Base-by-base conservation (phyloP, 345 rosid genomes). In the Laguncularia racemosa region DNA sequence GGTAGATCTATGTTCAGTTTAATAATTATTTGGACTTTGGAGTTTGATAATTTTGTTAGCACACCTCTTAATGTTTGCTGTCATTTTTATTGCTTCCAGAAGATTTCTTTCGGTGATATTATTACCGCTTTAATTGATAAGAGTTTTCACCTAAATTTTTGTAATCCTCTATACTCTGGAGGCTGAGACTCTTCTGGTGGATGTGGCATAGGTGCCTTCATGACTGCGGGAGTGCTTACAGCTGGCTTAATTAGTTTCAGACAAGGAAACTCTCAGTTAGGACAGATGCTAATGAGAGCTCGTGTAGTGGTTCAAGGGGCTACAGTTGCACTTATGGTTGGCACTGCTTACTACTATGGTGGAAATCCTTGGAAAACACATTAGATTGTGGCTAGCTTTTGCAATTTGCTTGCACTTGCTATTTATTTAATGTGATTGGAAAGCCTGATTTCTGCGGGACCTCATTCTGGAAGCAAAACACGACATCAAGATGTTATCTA, bases 151-250 rank as follows among this genome's bases (percentile, higher is more conserved):
- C 40, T 33, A 33, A 33, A 33, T 33, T 33, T 33, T 7, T 33
- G 0, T 2, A 10, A 33, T 33, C 9, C 40, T 33, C 1, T 33
- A 33, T 38, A 58, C 14, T n/a, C 40, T 54, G 17, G 44, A 6
- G 7, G 40, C 40, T 33, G 40, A 33, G 40, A 33, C 49, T 66
- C 28, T 23, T 23, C 28, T 46, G 63, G 62, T 28, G 18, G 52
- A 46, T 55, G 15, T 58, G 23, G 40, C 28, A 44, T 16, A 92
- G 98, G 98, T 46, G 97, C 98, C 38, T 75, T 92, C 6, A 52
- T 75, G 79, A 92, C 98, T 15, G 96, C 98, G 1, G 98, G 98
- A 67, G 99, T 93, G 63, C 96, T 93, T 6, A 89, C 96, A 0
- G 99, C 97, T 1, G 99, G 97, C n/a, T 72, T 93, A 64, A 59